Conservation (phyloP, 2,329 filamentous ascomycete genomes). For the Aureobasidium musti region DNA sequence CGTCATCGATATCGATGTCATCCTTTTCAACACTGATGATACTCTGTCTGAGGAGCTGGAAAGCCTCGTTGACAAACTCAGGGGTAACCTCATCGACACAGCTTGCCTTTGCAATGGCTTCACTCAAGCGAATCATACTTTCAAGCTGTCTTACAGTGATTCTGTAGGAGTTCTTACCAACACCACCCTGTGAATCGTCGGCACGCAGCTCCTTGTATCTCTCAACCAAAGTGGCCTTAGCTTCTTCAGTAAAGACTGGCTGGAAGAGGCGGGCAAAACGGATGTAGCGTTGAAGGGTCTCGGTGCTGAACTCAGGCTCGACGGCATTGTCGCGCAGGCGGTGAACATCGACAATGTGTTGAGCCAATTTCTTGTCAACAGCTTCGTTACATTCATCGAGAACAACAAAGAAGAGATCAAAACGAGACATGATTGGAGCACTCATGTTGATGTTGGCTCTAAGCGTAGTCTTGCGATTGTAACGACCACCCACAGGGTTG, state of each 20-base stretch:
- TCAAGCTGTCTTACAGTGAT: slow-evolving; percentile 97
- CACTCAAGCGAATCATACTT: slow-evolving; percentile 89
- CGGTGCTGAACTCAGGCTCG: slow-evolving; percentile 89
- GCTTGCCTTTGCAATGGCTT: slow-evolving; percentile 98
- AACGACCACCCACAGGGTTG: slow-evolving; percentile 93
- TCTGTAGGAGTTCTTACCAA: slow-evolving; percentile 92
- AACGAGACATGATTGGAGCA: slow-evolving; percentile 98
- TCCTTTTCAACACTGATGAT: slow-evolving; percentile 99
- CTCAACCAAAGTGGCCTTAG: slow-evolving; percentile 79
- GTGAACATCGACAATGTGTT: slow-evolving; percentile 94
- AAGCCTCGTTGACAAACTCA: slow-evolving; percentile 87
- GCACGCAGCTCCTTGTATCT: slow-evolving; percentile 94
- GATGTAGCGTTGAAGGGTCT: slow-evolving; percentile 95
- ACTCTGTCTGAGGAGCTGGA: slow-evolving; percentile 84
- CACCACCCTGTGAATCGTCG: slow-evolving; percentile 90
- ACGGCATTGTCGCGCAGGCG: slow-evolving; percentile 90
- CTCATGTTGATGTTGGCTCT: slow-evolving; percentile 98
- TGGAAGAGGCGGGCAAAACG: slow-evolving; percentile 94
- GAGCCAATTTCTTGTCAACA: slow-evolving; percentile 84
- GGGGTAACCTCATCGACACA: slow-evolving; percentile 88
- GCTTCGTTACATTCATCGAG: slow-evolving; percentile 94
- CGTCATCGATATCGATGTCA: slow-evolving; percentile 90
- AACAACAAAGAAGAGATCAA: slow-evolving; percentile 97
- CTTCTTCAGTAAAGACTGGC: slow-evolving; percentile 85
- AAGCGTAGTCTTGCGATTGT: slow-evolving; percentile 93